Base-by-base conservation (phyloP, 306 rosid species). In the Casuarina cunninghamiana region DNA sequence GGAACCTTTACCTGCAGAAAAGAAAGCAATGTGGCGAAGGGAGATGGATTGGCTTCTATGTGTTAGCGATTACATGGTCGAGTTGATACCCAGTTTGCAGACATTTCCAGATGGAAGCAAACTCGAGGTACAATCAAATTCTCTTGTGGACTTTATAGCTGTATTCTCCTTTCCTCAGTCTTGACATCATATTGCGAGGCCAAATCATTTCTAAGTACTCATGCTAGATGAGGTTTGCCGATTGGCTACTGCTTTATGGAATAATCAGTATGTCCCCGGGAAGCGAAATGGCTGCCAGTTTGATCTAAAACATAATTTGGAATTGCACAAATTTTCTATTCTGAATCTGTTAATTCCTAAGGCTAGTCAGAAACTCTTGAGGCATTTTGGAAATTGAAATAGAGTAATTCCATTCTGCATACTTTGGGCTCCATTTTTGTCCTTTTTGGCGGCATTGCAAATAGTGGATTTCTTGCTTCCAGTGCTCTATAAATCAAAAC, bases 1-100 rank as follows among this genome's bases (percentile, higher is more conserved):
- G 55, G 93, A 94, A 83, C 98, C 98, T 42, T 10, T 92, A 37
- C 83, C 79, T 2, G 16, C 73, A 0, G 88, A 86, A 84, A 92
- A 86, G 88, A 94, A 89, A 78, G 78, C 81, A 13, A 94, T 92
- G 97, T 94, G 98, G 98, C 69, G 84, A 76, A 84, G 97, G 80
- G 98, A 94, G 79, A 92, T 94, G 88, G 93, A 86, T 54, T 92
- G 93, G 93, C 76, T 94, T 83, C 89, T 94, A 37, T 89, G 90
- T 71, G 95, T 94, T 53, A 94, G 97, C 63, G 93, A 92, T 80
- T 90, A 90, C 85, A 92, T 94, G 7, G 97, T 94, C 10, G 97
- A 94, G 78, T 48, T 94, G 76, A 84, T 71, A 16, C 98, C 98
- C 41, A 78, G 86, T 46, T 90, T 90, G 94, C 98, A 94, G 76